Evolutionary conservation across 768 basidiomycete genomes (phyloP).

Genomic region (Suillus sp.): DNA sequence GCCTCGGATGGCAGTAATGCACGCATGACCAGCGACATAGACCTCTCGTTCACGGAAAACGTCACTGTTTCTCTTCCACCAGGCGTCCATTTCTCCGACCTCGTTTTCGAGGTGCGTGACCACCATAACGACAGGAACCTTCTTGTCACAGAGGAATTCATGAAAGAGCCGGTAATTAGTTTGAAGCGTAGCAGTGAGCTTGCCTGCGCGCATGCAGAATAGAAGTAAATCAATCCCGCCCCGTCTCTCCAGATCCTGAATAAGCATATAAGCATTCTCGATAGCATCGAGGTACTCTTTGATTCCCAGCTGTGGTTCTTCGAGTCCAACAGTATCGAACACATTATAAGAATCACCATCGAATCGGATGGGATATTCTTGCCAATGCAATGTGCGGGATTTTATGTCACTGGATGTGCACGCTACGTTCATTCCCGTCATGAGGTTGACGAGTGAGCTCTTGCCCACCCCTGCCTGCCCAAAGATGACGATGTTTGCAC

Average conservation of each 20-base stretch:
- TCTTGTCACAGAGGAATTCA: slow-evolving; percentile 39
- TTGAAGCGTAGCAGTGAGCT: slow-evolving; percentile 19
- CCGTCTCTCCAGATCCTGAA: no score
- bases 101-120: slow-evolving; percentile 44
- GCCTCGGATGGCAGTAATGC: slow-evolving; percentile 40
- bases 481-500: slow-evolving; percentile 38
- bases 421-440: slow-evolving; percentile 28
- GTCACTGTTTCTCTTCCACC: slow-evolving; percentile 40
- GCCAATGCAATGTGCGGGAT: slow-evolving; percentile 40
- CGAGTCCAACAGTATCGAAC: no score
- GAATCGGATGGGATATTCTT: slow-evolving; percentile 29
- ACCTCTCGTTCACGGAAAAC: slow-evolving; percentile 31
- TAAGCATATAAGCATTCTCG: no score
- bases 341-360: slow-evolving; percentile 5
- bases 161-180: slow-evolving; percentile 42
- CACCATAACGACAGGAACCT: slow-evolving; percentile 41
- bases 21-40: slow-evolving; percentile 33
- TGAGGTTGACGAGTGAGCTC: slow-evolving; percentile 34
- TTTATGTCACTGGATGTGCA: slow-evolving; percentile 29
- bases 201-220: no score
- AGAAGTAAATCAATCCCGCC: no score
- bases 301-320: no score
- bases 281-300: no score
- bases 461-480: slow-evolving; percentile 42
- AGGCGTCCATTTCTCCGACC: slow-evolving; percentile 31